Evolutionary conservation across 139 green algal species (phyloP).

Genomic region (Chlorella sp.): DNA sequence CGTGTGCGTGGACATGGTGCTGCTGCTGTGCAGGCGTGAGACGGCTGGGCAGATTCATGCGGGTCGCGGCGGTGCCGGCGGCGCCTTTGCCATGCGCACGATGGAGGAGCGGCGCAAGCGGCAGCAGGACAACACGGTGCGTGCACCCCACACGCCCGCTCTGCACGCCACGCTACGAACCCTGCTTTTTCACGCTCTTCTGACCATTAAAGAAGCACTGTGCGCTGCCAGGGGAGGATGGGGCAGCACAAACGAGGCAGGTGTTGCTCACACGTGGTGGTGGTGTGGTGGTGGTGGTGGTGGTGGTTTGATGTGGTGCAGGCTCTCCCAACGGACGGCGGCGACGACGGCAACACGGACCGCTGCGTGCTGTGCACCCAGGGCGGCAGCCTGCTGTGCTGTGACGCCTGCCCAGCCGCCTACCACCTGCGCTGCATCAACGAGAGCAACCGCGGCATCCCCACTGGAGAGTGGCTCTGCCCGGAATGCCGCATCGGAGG

Average conservation of each 20-base stretch:
- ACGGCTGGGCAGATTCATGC: slow-evolving; percentile 33
- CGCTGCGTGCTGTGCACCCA: slow-evolving; percentile 71
- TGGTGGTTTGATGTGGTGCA: neutral
- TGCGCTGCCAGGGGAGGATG: too few species aligned
- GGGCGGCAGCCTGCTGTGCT: slow-evolving; percentile 83
- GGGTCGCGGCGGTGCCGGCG: slow-evolving; percentile 41
- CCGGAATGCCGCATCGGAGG: slow-evolving; percentile 60
- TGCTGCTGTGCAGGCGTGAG: slow-evolving; percentile 38
- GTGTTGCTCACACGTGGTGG: neutral
- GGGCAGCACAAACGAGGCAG: too few species aligned
- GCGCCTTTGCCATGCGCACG: slow-evolving; percentile 43
- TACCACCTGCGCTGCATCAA: slow-evolving; percentile 82
- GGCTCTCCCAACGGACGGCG: neutral
- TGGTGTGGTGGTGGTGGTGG: neutral
- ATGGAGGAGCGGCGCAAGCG: slow-evolving; percentile 26
- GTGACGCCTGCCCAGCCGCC: slow-evolving; percentile 82
- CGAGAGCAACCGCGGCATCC: slow-evolving; percentile 41
- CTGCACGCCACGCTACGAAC: too few species aligned
- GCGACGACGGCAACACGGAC: slow-evolving; percentile 52
- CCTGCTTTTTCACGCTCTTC: too few species aligned
- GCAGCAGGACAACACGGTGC: neutral
- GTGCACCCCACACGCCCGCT: too few species aligned
- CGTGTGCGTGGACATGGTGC: neutral
- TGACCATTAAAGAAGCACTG: too few species aligned
- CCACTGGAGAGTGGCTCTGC: slow-evolving; percentile 57